phyloP scores from a whole-genome alignment of 768 basidiomycete species.

The Boletus edulis region DNA sequence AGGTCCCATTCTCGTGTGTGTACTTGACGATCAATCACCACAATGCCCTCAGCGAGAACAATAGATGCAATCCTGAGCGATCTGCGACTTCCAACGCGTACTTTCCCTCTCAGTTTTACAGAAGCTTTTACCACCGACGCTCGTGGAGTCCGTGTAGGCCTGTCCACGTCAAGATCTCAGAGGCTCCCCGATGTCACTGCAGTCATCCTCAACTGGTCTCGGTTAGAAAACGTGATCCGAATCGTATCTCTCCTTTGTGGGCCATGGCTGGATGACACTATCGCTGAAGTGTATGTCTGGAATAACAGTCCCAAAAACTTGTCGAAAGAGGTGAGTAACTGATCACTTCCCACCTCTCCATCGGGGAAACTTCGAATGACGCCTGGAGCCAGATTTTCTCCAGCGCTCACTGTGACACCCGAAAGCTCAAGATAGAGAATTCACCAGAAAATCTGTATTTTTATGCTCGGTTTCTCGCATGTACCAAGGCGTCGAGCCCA shows the following conservation, averaged over 20 bases:
- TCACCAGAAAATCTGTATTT: conserved; percentile 59
- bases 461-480: conserved; percentile 59
- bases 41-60: conserved; percentile 6
- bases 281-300: conserved; percentile 56
- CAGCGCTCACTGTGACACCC: conserved; percentile 38
- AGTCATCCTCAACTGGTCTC: conserved; percentile 66
- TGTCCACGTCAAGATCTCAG: not conserved
- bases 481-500: conserved; percentile 45
- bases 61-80: conserved; percentile 11
- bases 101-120: conserved; percentile 19
- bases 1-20: not conserved
- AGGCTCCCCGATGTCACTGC: conserved; percentile 47
- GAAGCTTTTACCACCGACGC: not conserved
- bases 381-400: conserved; percentile 38
- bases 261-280: conserved; percentile 40
- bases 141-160: conserved; percentile 14
- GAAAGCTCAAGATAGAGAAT: conserved; percentile 52
- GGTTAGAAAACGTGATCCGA: conserved; percentile 56
- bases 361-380: not conserved
- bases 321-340: conserved; percentile 38
- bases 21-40: not conserved
- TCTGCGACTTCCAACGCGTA: conserved; percentile 13
- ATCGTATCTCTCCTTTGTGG: conserved; percentile 54
- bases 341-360: not conserved
- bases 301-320: conserved; percentile 54